Percentiles rank a stretch among this genome's conserved stretches.
phyloP scores from a whole-genome alignment of 208 protist species.

The Leptomonas pyrrhocoris region DNA sequence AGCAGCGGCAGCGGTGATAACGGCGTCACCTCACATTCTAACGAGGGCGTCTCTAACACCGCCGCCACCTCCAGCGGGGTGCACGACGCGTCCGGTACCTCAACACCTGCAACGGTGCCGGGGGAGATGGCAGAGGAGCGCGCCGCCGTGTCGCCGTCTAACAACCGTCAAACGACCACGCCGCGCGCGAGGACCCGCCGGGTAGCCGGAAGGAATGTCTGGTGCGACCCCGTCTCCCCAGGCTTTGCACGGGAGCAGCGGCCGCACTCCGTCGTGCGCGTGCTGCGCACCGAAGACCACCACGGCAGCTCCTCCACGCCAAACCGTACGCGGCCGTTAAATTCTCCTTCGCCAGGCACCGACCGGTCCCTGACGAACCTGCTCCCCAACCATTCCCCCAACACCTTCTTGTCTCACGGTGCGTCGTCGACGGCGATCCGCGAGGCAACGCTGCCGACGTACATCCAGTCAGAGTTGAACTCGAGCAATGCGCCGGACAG shows the following conservation, averaged over 20 bases:
- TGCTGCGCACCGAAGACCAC: slow-evolving; percentile 20
- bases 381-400: slow-evolving; percentile 16
- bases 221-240: slow-evolving; percentile 23
- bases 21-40: slow-evolving; percentile 3
- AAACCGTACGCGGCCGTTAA: background rate
- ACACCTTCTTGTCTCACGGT: slow-evolving; percentile 9
- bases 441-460: slow-evolving; percentile 19
- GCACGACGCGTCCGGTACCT: background rate
- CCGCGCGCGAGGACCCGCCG: background rate
- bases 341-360: slow-evolving; percentile 7
- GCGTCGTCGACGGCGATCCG: slow-evolving; percentile 20
- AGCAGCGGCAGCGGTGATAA: slow-evolving; percentile 11
- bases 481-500: slow-evolving; percentile 21
- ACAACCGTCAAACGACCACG: background rate
- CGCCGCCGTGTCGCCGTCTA: slow-evolving; percentile 8
- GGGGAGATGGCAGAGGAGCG: background rate
- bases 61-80: slow-evolving; percentile 1
- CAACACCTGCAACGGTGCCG: slow-evolving; percentile 6
- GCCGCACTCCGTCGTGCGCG: slow-evolving; percentile 17
- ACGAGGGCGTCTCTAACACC: slow-evolving; percentile 8
- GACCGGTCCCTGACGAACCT: slow-evolving; percentile 22
- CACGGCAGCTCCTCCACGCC: background rate
- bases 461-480: slow-evolving; percentile 27
- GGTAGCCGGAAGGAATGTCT: background rate
- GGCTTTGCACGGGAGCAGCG: slow-evolving; percentile 11